Evolutionary conservation across 345 rosid genomes (phyloP).

Genomic region (Lenwebbia sp.): DNA sequence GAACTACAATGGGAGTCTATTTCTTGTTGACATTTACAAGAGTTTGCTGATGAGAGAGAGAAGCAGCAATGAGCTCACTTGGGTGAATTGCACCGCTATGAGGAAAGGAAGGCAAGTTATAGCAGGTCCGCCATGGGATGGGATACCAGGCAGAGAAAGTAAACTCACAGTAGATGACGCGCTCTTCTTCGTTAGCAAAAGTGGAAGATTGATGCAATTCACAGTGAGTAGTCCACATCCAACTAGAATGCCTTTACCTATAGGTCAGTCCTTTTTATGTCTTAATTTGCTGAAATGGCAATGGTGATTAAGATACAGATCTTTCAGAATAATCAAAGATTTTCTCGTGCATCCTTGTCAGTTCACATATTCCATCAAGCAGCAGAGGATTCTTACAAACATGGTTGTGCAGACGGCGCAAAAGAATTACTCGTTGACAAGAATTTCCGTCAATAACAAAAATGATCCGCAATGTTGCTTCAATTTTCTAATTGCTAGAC

Average conservation of each 20-base stretch:
- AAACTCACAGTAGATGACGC: slow-evolving; percentile 49
- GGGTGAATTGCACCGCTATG: slow-evolving; percentile 62
- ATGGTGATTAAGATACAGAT: background rate
- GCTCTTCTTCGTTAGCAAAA: slow-evolving; percentile 52
- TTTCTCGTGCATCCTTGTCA: background rate
- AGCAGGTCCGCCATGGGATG: slow-evolving; percentile 65
- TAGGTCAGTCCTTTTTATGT: background rate
- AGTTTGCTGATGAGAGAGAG: slow-evolving; percentile 51
- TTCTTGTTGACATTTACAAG: slow-evolving; percentile 41
- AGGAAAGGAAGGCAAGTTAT: slow-evolving; percentile 37
- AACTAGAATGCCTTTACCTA: slow-evolving; percentile 1
- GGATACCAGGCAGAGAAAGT: slow-evolving; percentile 34
- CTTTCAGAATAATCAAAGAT: background rate
- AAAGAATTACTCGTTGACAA: background rate
- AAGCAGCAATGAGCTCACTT: slow-evolving; percentile 23
- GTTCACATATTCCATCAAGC: background rate
- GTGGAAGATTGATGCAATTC: slow-evolving; percentile 51
- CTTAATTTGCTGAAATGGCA: background rate
- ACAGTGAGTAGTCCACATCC: slow-evolving; percentile 27
- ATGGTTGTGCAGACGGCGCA: background rate
- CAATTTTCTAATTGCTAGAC: background rate
- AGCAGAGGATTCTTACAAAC: background rate
- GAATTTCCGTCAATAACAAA: background rate
- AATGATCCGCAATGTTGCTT: background rate
- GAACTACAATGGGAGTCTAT: slow-evolving; percentile 59